These are phyloP conservation scores for Pythium periplocum DNA, from an alignment of 352 stramenopile genomes.

Conservation along the genomic window DNA sequence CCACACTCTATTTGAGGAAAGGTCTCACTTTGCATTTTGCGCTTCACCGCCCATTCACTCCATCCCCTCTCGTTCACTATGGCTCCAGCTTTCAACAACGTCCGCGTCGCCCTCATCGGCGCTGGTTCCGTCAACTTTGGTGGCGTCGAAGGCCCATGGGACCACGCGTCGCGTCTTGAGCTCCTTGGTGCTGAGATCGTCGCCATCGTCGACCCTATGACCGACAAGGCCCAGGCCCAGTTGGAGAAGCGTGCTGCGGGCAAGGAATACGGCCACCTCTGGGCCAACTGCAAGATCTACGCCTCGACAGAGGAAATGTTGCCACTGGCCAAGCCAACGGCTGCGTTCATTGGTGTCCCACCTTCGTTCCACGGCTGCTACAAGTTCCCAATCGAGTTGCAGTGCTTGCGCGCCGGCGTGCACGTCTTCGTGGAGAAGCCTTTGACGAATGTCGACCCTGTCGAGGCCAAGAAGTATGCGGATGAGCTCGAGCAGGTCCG, in stretches of 20 bases:
- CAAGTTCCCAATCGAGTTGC: conserved; percentile 30
- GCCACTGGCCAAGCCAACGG: conserved; percentile 20
- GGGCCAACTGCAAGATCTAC: conserved; percentile 23
- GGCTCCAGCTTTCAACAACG: conserved; percentile 8
- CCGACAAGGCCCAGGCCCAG: conserved; percentile 19
- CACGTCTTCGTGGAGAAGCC: conserved; percentile 36
- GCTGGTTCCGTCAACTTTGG: conserved; percentile 35
- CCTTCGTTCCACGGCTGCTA: conserved; percentile 33
- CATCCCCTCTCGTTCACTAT: conserved; percentile 1
- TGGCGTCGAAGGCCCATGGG: conserved; percentile 28
- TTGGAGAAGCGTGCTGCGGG: conserved; percentile 16
- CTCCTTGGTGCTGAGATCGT: conserved; percentile 24
- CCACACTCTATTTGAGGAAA: no score
- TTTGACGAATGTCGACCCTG: conserved; percentile 24
- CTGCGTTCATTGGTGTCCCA: conserved; percentile 30
- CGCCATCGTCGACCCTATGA: conserved; percentile 26
- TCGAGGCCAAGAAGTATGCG: conserved; percentile 25
- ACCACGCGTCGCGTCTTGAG: conserved; percentile 30
- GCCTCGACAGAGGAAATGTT: conserved; percentile 28
- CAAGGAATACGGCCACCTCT: conserved; percentile 23
- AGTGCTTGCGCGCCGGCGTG: conserved; percentile 21
- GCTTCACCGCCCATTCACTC: no score
- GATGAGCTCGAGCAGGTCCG: conserved; percentile 19
- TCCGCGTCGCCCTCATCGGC: conserved; percentile 26
- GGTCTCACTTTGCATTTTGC: no score